Evolutionary conservation across 192 early-diverging fungal genomes (phyloP).

Genomic region (Gryganskiella cystojenkinii): DNA sequence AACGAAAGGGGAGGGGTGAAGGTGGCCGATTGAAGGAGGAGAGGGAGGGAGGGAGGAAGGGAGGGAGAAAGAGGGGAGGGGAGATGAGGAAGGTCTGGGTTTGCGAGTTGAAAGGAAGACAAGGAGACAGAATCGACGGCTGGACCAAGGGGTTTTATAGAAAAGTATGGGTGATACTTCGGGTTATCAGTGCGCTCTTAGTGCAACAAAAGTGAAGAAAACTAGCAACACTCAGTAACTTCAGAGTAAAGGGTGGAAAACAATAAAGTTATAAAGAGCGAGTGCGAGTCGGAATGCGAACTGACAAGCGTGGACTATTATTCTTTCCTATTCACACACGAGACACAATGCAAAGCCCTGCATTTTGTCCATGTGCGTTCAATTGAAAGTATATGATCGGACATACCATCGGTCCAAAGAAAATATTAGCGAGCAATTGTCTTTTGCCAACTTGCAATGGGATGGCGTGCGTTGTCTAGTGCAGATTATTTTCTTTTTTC

Average conservation of each 20-base stretch:
- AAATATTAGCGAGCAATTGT: no score
- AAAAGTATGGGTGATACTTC: not conserved
- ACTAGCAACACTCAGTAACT: conserved; percentile 4
- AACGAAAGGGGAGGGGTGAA: conserved; percentile 3
- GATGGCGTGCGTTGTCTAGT: no score
- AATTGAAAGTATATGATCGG: no score
- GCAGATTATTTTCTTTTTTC: not conserved
- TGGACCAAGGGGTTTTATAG: conserved; percentile 6
- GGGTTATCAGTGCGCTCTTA: not conserved
- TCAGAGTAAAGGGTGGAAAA: not conserved
- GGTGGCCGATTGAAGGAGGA: not conserved
- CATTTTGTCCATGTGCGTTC: not conserved
- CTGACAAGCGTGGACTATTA: no score
- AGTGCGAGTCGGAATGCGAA: not conserved
- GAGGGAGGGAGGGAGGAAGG: not conserved
- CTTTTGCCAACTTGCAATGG: no score
- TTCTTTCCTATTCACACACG: no score
- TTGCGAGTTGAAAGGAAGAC: conserved; percentile 10
- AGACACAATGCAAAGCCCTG: not conserved
- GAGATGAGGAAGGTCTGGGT: conserved; percentile 15
- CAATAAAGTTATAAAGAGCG: not conserved
- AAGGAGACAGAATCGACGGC: conserved; percentile 7
- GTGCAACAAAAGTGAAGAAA: not conserved
- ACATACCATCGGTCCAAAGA: conserved; percentile 1
- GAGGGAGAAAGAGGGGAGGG: not conserved